phyloP scores from a whole-genome alignment of 2,329 filamentous ascomycete species.

The Penicillium sp. region DNA sequence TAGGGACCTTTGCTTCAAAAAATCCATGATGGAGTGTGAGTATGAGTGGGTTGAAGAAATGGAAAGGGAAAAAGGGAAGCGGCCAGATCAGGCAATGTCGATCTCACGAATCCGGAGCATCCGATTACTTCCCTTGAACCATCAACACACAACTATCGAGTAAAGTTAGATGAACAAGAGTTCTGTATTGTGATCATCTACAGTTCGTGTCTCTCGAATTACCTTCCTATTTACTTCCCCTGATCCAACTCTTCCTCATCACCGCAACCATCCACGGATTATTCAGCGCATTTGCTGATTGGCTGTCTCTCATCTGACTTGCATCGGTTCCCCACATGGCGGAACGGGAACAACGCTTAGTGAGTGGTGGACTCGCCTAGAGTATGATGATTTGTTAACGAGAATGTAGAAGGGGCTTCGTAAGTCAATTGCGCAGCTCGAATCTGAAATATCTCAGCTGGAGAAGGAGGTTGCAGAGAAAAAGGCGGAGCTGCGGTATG shows the following conservation, averaged over 20 bases:
- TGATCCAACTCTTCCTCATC: not conserved
- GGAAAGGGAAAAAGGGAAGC: conserved; percentile 8
- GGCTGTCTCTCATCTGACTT: not conserved
- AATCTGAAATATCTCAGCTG: conserved; percentile 46
- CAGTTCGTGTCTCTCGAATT: not conserved
- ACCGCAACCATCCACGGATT: conserved; percentile 7
- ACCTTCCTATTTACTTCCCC: not conserved
- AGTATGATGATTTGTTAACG: not conserved
- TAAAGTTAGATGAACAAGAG: not conserved
- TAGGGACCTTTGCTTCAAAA: conserved; percentile 21
- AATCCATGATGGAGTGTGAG: conserved; percentile 15
- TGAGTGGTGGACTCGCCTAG: not conserved
- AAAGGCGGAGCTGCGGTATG: conserved; percentile 38
- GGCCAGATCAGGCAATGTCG: conserved; percentile 7
- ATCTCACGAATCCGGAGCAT: conserved; percentile 21
- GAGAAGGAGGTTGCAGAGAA: conserved; percentile 35
- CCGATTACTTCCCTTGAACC: conserved; percentile 14
- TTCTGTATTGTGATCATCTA: not conserved
- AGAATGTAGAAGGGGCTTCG: conserved; percentile 22
- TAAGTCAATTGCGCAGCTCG: conserved; percentile 38
- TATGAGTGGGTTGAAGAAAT: conserved; percentile 6
- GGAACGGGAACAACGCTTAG: not conserved
- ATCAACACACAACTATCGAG: not conserved
- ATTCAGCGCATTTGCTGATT: conserved; percentile 21
- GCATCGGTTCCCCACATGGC: not conserved